Evolutionary conservation across 441 rosid genomes (phyloP), one percentile per base, ranked within the genome.

Genomic region (Adansonia grandidieri): DNA sequence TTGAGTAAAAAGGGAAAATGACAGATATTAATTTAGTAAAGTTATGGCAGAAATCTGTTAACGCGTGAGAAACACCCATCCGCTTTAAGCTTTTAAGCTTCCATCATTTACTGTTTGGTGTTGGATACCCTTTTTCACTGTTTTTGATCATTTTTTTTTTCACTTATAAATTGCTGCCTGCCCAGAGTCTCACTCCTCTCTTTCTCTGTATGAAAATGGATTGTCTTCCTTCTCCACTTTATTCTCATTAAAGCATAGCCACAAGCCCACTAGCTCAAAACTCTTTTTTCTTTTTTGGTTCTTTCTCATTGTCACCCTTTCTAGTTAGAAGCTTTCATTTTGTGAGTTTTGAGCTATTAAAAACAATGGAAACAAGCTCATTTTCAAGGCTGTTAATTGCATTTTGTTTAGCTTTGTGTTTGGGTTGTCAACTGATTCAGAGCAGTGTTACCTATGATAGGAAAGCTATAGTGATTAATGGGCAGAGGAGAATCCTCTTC

Each of bases 401-500:
- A 47, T 68, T 68, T 68, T 68, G 73, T 10, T 2, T 68, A 47
- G 56, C 73, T 28, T 7, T 69, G 58, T 48, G 20, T 24, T 69
- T 69, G 19, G 19, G 73, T 13, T 24, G 63, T 77, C 80, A 83
- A 77, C 66, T 84, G 79, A 85, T 87, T 72, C 91, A 89, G 9
- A 83, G 93, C 77, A 87, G 78, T 5, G 99, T 95, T 48, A 92
- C 88, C 28, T 93, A 93, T 54, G 96, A 92, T 76, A 85, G 82
- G 75, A 91, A 91, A 82, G 89, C 97, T 78, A 85, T 96, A 78
- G 58, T 89, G 72, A 88, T 96, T 65, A 89, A 91, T 86, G 98
- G 97, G n/a, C 91, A 89, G 51, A 87, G 94, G 84, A 91, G 95
- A 75, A 87, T 95, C 80, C 96, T 95, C 78, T 88, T 95, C 86